phyloP scores from a whole-genome alignment of 768 basidiomycete species.

The Boletus reticuloceps region DNA sequence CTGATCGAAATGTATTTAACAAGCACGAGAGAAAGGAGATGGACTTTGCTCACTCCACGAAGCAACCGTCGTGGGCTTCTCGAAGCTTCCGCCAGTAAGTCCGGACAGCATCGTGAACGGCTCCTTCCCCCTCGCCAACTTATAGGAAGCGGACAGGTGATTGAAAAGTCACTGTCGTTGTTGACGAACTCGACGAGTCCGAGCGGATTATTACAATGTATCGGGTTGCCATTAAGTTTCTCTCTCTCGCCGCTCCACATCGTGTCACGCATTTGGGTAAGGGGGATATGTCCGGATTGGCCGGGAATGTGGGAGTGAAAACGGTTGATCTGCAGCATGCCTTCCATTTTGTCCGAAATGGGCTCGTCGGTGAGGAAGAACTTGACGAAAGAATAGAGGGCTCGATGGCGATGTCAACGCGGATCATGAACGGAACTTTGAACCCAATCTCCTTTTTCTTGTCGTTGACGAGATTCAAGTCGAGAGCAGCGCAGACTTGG shows the following conservation, averaged over 20 bases:
- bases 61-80: conserved; percentile 14
- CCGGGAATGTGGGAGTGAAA: conserved; percentile 11
- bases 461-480: conserved; percentile 10
- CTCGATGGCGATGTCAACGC: conserved; percentile 14
- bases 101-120: conserved; percentile 11
- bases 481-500: conserved; percentile 12
- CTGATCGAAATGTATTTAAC: neutral
- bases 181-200: conserved; percentile 19
- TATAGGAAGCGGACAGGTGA: conserved; percentile 7
- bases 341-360: conserved; percentile 2
- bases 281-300: conserved; percentile 3
- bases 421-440: conserved; percentile 13
- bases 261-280: conserved; percentile 1
- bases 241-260: conserved; percentile 9
- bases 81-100: neutral
- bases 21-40: no score
- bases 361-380: conserved; percentile 8
- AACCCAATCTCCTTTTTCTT: conserved; percentile 9
- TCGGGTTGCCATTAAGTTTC: neutral
- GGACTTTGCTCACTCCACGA: conserved; percentile 1
- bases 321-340: conserved; percentile 16
- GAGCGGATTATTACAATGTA: neutral
- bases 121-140: conserved; percentile 1
- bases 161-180: conserved; percentile 14
- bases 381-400: conserved; percentile 1